Percentiles rank a stretch among this genome's conserved stretches.
Evolutionary conservation across 768 basidiomycete species (phyloP).

Genomic region (Pleurotus citrinopileatus): DNA sequence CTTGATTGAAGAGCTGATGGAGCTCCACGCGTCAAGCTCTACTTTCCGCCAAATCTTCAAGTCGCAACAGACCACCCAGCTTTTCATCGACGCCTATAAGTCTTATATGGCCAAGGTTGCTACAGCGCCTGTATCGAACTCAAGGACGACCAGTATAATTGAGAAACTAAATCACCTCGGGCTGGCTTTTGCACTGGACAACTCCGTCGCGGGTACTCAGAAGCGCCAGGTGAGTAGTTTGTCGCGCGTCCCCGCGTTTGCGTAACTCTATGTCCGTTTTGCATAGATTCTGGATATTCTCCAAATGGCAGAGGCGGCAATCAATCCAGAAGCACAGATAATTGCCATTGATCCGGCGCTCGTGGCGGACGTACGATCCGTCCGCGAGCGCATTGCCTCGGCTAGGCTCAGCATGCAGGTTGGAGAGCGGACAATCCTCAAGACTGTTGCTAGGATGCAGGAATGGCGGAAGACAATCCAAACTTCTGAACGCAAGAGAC

Average conservation of each 20-base stretch:
- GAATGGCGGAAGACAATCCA: conserved; percentile 76
- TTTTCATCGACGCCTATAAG: conserved; percentile 65
- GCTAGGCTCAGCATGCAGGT: conserved; percentile 61
- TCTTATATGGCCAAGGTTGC: conserved; percentile 47
- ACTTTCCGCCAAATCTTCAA: conserved; percentile 74
- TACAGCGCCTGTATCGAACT: conserved; percentile 34
- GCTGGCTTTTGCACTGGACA: conserved; percentile 63
- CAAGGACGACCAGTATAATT: conserved; percentile 48
- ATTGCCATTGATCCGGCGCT: conserved; percentile 52
- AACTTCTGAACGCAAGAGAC: conserved; percentile 65
- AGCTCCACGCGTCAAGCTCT: conserved; percentile 59
- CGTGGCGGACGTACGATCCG: conserved; percentile 48
- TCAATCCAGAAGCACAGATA: conserved; percentile 46
- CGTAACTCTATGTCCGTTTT: neutral
- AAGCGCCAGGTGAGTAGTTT: conserved; percentile 61
- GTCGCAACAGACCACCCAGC: conserved; percentile 64
- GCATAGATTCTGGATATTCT: conserved; percentile 4
- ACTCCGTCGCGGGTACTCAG: conserved; percentile 56
- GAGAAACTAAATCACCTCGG: conserved; percentile 75
- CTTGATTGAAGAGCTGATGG: conserved; percentile 67
- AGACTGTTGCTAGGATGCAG: conserved; percentile 57
- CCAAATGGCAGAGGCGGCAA: conserved; percentile 44
- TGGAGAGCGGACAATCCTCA: conserved; percentile 59
- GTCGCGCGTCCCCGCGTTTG: neutral
- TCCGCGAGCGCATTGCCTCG: conserved; percentile 51